Percentiles rank a stretch among this genome's conserved stretches.
These are phyloP conservation scores for Tricholoma hemisulphureum DNA, from an alignment of 768 basidiomycete species.

Conservation along the genomic window DNA sequence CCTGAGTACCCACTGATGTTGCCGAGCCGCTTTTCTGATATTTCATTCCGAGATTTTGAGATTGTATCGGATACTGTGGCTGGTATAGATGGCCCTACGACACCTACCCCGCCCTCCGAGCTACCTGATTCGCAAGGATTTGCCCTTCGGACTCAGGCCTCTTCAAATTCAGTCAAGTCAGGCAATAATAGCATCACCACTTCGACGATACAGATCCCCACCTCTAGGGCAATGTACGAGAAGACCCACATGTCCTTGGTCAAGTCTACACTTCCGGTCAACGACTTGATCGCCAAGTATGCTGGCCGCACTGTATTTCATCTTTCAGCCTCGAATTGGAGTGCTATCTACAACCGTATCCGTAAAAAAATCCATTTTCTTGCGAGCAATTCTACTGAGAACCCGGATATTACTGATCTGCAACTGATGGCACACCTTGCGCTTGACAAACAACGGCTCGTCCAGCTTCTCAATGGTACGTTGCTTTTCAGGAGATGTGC, in stretches of 20 bases:
- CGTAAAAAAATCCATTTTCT: conserved; percentile 67
- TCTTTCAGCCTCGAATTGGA: conserved; percentile 88
- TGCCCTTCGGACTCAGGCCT: conserved; percentile 41
- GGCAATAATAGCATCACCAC: conserved; percentile 33
- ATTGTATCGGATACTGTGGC: conserved; percentile 41
- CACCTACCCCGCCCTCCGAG: conserved; percentile 8
- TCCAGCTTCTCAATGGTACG: conserved; percentile 69
- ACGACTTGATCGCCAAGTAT: conserved; percentile 63
- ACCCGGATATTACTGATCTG: conserved; percentile 70
- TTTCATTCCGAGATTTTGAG: conserved; percentile 74
- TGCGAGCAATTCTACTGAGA: conserved; percentile 40
- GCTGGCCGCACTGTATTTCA: conserved; percentile 81
- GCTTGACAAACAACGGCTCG: conserved; percentile 65
- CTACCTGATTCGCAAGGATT: conserved; percentile 9
- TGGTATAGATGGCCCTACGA: conserved; percentile 11
- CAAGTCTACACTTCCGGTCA: conserved; percentile 53
- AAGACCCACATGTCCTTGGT: conserved; percentile 61
- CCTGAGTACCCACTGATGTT: conserved; percentile 54
- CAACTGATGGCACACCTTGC: conserved; percentile 76
- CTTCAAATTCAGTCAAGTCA: conserved; percentile 39
- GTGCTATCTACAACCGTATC: conserved; percentile 68
- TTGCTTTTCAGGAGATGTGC: conserved; percentile 2
- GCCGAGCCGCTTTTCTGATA: conserved; percentile 57
- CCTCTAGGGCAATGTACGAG: conserved; percentile 48
- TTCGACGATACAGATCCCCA: conserved; percentile 41